Evolutionary conservation across 2,329 filamentous ascomycete species (phyloP).

Genomic region (Aspergillus floridensis): DNA sequence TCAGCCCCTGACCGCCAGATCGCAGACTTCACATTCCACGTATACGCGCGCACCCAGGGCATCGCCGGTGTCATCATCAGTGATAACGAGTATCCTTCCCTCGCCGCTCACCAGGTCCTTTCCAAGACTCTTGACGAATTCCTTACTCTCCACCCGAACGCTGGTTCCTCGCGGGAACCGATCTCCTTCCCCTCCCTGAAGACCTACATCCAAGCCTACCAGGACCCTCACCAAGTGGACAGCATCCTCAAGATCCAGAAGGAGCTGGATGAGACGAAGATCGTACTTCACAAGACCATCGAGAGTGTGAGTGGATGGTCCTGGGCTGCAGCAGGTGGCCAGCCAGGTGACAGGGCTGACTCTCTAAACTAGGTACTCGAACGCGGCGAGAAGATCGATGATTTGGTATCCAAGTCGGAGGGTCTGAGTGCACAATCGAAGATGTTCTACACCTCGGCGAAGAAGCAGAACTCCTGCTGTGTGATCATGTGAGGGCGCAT

Average conservation of each 20-base stretch:
- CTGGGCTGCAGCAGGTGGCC: not conserved
- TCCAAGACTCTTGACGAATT: slow-evolving; percentile 88
- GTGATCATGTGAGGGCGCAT: slow-evolving; percentile 56
- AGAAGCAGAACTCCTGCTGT: slow-evolving; percentile 79
- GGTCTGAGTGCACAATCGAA: slow-evolving; percentile 88
- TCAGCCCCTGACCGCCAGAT: slow-evolving; percentile 8
- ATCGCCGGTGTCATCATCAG: slow-evolving; percentile 75
- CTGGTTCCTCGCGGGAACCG: slow-evolving; percentile 45
- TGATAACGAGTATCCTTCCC: slow-evolving; percentile 69
- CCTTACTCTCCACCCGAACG: slow-evolving; percentile 67
- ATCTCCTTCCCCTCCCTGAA: slow-evolving; percentile 69
- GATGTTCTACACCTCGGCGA: slow-evolving; percentile 86
- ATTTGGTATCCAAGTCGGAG: slow-evolving; percentile 88
- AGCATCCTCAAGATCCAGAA: slow-evolving; percentile 94
- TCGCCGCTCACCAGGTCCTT: slow-evolving; percentile 82
- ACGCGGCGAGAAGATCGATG: slow-evolving; percentile 94
- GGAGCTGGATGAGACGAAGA: slow-evolving; percentile 96
- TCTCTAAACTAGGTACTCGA: slow-evolving; percentile 54
- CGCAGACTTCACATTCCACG: slow-evolving; percentile 59
- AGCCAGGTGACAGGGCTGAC: not conserved
- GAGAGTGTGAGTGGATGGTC: slow-evolving; percentile 46
- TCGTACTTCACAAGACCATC: slow-evolving; percentile 95
- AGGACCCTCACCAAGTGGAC: slow-evolving; percentile 85
- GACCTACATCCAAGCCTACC: slow-evolving; percentile 75
- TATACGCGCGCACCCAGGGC: slow-evolving; percentile 68